Percentiles rank a stretch among this genome's conserved stretches.
phyloP scores from a whole-genome alignment of 441 rosid genomes.

The Viola pubescens region DNA sequence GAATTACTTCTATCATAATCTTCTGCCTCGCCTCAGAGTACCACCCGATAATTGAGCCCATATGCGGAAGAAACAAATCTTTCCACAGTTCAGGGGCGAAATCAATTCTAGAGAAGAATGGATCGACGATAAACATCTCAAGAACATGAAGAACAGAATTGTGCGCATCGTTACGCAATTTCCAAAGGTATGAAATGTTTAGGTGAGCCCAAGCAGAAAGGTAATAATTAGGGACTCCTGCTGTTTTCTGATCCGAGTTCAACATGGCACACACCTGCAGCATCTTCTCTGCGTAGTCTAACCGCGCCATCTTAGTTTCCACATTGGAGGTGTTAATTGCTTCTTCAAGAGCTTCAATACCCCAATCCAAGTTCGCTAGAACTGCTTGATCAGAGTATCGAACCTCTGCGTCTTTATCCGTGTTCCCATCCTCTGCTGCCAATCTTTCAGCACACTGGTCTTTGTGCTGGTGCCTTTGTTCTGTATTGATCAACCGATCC shows the following conservation, averaged over 20 bases:
- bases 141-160: constrained; percentile 41
- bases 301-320: constrained; percentile 52
- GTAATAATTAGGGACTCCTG: constrained; percentile 65
- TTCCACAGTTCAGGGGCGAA: constrained; percentile 68
- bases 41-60: constrained; percentile 63
- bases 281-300: constrained; percentile 66
- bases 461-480: constrained; percentile 44
- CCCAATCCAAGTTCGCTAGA: constrained; percentile 63
- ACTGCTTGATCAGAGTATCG: constrained; percentile 72
- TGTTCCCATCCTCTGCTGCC: constrained; percentile 46
- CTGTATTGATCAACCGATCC: constrained; percentile 36
- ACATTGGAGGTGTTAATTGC: constrained; percentile 49
- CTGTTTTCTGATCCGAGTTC: constrained; percentile 43
- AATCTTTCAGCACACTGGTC: constrained; percentile 65
- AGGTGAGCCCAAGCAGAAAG: constrained; percentile 72
- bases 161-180: constrained; percentile 29
- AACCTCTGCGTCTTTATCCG: constrained; percentile 29
- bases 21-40: constrained; percentile 54
- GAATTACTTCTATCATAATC: constrained; percentile 48
- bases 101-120: constrained; percentile 59
- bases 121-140: constrained; percentile 57
- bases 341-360: constrained; percentile 69
- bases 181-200: constrained; percentile 54
- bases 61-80: constrained; percentile 53
- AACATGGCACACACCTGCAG: constrained; percentile 60